Conservation (phyloP, 163 green algal genomes). For the Prototheca cutis region DNA sequence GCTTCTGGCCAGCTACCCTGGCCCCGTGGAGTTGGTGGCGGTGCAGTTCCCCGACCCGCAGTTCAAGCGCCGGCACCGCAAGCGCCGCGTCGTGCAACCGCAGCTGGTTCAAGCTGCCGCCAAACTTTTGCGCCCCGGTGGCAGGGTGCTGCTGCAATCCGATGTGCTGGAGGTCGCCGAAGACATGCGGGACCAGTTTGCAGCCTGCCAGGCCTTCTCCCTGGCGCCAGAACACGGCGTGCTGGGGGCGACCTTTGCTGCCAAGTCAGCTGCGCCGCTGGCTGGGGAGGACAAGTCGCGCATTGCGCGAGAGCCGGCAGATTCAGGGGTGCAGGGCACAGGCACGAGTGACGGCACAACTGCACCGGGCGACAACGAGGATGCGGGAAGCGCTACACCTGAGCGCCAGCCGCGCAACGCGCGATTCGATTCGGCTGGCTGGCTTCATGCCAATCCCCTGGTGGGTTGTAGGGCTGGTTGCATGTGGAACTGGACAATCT, state of each 20-base stretch:
- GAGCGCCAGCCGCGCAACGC: too few relatives aligned
- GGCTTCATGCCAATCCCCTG: too few relatives aligned
- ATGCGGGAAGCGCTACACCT: too few relatives aligned
- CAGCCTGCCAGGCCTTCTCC: slow-evolving; percentile 26
- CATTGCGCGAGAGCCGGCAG: too few relatives aligned
- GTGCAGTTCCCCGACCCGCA: slow-evolving; percentile 71
- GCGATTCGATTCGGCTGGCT: too few relatives aligned
- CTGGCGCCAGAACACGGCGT: slow-evolving; percentile 20
- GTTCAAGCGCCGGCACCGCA: slow-evolving; percentile 79
- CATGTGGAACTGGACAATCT: too few relatives aligned
- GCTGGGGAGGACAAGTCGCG: slow-evolving; percentile 10
- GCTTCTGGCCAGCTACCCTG: slow-evolving; percentile 68
- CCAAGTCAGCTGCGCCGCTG: too few relatives aligned
- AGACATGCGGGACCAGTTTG: slow-evolving; percentile 70
- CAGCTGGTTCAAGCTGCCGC: slow-evolving; percentile 42
- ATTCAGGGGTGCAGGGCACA: too few relatives aligned
- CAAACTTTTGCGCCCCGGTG: slow-evolving; percentile 31
- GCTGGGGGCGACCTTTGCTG: too few relatives aligned
- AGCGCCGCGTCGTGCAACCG: slow-evolving; percentile 78
- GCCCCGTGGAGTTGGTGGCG: slow-evolving; percentile 34
- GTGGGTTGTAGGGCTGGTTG: too few relatives aligned
- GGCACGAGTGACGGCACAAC: too few relatives aligned
- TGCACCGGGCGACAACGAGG: too few relatives aligned
- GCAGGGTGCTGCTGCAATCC: slow-evolving; percentile 73
- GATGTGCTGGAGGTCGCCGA: slow-evolving; percentile 61